Percentiles rank a stretch among this genome's conserved stretches.
These are phyloP conservation scores for Phytophthora nicotianae DNA, from an alignment of 352 stramenopile genomes.

Conservation along the genomic window DNA sequence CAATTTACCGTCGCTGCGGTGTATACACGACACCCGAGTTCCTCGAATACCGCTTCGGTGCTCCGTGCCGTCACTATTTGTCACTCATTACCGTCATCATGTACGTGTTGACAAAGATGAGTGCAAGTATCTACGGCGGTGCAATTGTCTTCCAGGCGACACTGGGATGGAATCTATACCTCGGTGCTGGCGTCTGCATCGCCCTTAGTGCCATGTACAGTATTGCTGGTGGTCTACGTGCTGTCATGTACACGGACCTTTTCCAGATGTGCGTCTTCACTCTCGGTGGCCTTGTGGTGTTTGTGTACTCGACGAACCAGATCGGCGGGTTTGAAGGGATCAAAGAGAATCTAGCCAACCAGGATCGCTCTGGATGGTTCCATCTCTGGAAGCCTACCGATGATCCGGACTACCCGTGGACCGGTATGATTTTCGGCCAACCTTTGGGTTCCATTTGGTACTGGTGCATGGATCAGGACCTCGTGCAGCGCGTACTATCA, in stretches of 20 bases:
- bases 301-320: constrained; percentile 54
- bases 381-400: constrained; percentile 58
- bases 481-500: constrained; percentile 71
- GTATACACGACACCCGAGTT: constrained; percentile 67
- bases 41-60: constrained; percentile 54
- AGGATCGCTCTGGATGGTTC: constrained; percentile 50
- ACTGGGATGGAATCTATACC: constrained; percentile 65
- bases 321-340: constrained; percentile 66
- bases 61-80: constrained; percentile 59
- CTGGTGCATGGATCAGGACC: constrained; percentile 77
- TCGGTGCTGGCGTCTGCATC: constrained; percentile 56
- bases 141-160: constrained; percentile 66
- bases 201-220: constrained; percentile 62
- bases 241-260: constrained; percentile 76
- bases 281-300: constrained; percentile 59
- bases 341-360: constrained; percentile 46
- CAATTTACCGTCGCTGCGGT: constrained; percentile 60
- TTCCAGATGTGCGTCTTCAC: constrained; percentile 78
- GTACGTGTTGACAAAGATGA: constrained; percentile 75
- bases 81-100: constrained; percentile 66
- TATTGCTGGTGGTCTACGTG: constrained; percentile 59
- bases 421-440: constrained; percentile 71
- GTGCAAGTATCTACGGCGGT: constrained; percentile 70
- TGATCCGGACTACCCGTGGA: constrained; percentile 72
- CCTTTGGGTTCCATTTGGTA: constrained; percentile 70